Percentiles rank a stretch among this genome's conserved stretches.
These are phyloP conservation scores for Vachellia collinsii DNA, from an alignment of 306 rosid genomes.

Conservation along the genomic window DNA sequence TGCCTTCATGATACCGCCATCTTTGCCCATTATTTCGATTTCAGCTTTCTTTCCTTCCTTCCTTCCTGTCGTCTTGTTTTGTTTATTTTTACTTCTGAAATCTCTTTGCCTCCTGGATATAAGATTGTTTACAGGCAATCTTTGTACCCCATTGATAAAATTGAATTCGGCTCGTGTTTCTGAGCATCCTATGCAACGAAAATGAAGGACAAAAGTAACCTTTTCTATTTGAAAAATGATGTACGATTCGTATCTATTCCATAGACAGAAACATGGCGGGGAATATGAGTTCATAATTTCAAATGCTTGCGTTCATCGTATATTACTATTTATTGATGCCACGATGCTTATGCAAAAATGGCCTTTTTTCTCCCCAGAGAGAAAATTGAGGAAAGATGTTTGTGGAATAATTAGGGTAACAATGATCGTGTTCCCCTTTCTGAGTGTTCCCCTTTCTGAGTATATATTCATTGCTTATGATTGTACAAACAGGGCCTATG, in stretches of 20 bases:
- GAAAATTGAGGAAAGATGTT: too few species aligned
- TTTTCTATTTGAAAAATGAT: too few species aligned
- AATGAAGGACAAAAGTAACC: not conserved
- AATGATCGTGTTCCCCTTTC: too few species aligned
- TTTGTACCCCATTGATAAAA: conserved; percentile 35
- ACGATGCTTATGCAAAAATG: too few species aligned
- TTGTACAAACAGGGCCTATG: too few species aligned
- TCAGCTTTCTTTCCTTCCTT: not conserved
- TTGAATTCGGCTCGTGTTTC: conserved; percentile 14
- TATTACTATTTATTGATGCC: not conserved
- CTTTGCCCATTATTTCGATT: conserved; percentile 60
- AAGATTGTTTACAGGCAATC: conserved; percentile 18
- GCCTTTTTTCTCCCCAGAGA: too few species aligned
- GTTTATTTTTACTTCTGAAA: conserved; percentile 16
- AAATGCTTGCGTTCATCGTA: conserved; percentile 14
- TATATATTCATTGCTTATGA: too few species aligned
- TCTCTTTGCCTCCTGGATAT: not conserved
- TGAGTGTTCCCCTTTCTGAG: too few species aligned
- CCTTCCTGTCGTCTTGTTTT: not conserved
- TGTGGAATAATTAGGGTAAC: too few species aligned
- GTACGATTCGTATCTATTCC: too few species aligned
- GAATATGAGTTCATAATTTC: not conserved
- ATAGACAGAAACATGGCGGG: not conserved
- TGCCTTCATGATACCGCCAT: conserved; percentile 72
- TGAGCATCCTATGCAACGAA: conserved; percentile 1